Evolutionary conservation across 1,284 basidiomycete genomes (phyloP), one percentile per base, ranked within the genome.

Genomic region (Leucoagaricus sp.): DNA sequence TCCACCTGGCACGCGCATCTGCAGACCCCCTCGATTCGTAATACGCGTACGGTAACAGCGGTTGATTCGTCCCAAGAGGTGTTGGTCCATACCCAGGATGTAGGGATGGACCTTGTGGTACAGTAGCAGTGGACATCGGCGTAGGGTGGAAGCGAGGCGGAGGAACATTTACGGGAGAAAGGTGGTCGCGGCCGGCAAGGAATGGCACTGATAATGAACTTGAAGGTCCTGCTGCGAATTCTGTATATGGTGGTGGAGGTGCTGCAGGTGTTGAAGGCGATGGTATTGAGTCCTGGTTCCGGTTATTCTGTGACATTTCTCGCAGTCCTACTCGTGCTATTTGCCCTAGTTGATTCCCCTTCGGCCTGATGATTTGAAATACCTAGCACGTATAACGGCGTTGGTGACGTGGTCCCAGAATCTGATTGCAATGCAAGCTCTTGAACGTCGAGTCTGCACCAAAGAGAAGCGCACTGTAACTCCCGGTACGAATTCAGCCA

Each of bases 1-100:
- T 72, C 72, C 74, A 64, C 54, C 72, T 69, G 49, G 79, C 79
- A 55, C 77, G 71, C 42, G 64, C 65, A 64, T 70, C 77, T 61
- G 73, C 85, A 64, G 67, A 79, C 66, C 63, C 72, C 19, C 68
- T 74, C 15, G 76, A 72, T 60, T 80, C 82, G 64, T 82, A 76
- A 63, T 83, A 84, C 8, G 79, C 67, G 56, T 74, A 75, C 28
- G 72, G 69, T 31, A 75, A 60, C 6, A 69, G 59, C 13, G 66
- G 64, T 41, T 69, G 70, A 25, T 64, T 55, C 28, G 63, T 54
- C 36, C 62, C 67, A 28, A 81, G 65, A 4, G 79, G 80, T n/a
- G 80, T 81, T 2, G 80, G 80, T 8, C 68, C 68, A 42, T 67
- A 69, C 17, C 59, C 49, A 10, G 51, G 49, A 31, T 58, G 53